Base-by-base conservation (phyloP, 345 rosid species). In the Toxicodendron radicans region DNA sequence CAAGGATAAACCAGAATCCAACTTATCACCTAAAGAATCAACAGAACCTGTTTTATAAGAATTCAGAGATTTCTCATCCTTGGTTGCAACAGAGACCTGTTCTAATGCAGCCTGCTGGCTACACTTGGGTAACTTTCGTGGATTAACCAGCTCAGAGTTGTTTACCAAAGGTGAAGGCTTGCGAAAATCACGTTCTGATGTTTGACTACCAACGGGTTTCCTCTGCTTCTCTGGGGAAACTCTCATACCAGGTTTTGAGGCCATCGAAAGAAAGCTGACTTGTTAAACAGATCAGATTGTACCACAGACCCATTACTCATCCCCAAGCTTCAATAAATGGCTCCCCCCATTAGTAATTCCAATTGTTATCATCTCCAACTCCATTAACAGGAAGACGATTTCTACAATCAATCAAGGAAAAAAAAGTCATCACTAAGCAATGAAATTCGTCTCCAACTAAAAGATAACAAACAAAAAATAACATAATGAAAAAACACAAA, bases 1-100 rank as follows among this genome's bases (percentile, higher is more conserved):
- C 20, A 85, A 81, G 43, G 87, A 82, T 81, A 90, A 77, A 72
- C 83, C 80, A 4, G 89, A 83, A 78, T 81, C 82, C 32, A 80
- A 79, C 75, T 85, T 85, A 81, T 88, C 86, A 54, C 83, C 85
- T 79, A 88, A 67, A 61, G 85, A 71, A 77, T 73, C 70, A 60
- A 82, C 27, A 32, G 66, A 61, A 35, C 76, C 76, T 27, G 68
- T 68, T 66, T 68, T 61, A 53, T 27, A 57, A 72, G 79, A 66
- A 79, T 56, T 70, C 48, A 38, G 57, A n/a, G 71, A 75, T 56
- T 72, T 79, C 20, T 64, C 58, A 10, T 71, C 78, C 58, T 74
- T 86, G 18, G 75, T 67, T 21, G 53, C 72, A 38, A 38, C 70
- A 41, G 68, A 45, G 52, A 56, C 84, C 49, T 74, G 76, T 60